Evolutionary conservation across 768 basidiomycete genomes (phyloP).

Genomic region (Cystobasidium onofrii): DNA sequence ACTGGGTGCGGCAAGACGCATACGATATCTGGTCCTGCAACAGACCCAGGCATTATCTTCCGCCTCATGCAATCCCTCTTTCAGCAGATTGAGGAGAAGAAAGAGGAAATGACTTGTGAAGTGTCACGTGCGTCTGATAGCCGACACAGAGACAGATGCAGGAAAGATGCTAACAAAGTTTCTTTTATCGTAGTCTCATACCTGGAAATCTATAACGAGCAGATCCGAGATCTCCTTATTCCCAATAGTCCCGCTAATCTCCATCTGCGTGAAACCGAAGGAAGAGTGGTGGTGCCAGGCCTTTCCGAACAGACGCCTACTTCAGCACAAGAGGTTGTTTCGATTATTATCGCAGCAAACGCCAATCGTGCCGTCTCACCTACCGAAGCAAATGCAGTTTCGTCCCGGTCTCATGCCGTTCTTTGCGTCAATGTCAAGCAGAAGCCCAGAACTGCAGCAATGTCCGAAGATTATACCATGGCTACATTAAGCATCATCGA

Average conservation of each 20-base stretch:
- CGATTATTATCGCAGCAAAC: constrained; percentile 84
- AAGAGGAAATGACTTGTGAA: constrained; percentile 73
- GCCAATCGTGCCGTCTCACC: constrained; percentile 79
- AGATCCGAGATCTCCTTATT: constrained; percentile 85
- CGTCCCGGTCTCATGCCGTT: constrained; percentile 94
- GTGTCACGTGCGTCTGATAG: constrained; percentile 50
- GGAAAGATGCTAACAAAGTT: background rate
- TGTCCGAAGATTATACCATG: constrained; percentile 72
- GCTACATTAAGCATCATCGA: constrained; percentile 96
- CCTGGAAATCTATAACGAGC: constrained; percentile 98
- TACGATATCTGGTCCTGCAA: constrained; percentile 86
- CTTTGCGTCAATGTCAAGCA: constrained; percentile 89
- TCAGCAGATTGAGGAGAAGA: constrained; percentile 76
- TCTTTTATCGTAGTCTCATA: constrained; percentile 62
- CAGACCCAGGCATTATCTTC: constrained; percentile 88
- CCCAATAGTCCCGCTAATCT: constrained; percentile 68
- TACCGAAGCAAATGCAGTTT: constrained; percentile 92
- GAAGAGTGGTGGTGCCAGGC: constrained; percentile 71
- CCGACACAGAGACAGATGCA: background rate
- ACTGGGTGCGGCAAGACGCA: constrained; percentile 99
- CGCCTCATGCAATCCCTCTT: constrained; percentile 96
- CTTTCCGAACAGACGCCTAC: constrained; percentile 71
- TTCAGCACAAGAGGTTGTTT: constrained; percentile 84
- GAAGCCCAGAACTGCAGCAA: constrained; percentile 70
- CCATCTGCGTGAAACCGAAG: constrained; percentile 86